These are phyloP conservation scores for Xylaria sp. DNA, from an alignment of 495 filamentous ascomycete genomes.

Conservation along the genomic window DNA sequence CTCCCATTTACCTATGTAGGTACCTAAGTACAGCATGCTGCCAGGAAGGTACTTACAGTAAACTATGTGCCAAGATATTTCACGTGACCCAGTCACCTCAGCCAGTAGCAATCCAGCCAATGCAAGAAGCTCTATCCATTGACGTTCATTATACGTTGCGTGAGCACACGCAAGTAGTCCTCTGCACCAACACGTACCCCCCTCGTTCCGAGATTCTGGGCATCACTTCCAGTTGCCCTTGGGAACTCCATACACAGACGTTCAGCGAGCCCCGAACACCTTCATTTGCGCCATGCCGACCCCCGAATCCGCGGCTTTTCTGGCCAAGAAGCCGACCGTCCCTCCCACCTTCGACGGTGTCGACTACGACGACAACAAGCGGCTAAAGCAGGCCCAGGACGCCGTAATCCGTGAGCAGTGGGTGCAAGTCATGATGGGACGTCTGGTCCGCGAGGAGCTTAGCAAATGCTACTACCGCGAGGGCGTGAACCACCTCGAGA, in stretches of 20 bases:
- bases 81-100: slow-evolving; percentile 15
- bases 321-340: slow-evolving; percentile 93
- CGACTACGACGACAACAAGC: slow-evolving; percentile 90
- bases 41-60: too few species aligned
- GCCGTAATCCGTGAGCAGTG: slow-evolving; percentile 95
- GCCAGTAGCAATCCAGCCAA: slow-evolving; percentile 4
- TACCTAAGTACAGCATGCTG: background rate
- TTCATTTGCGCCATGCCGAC: slow-evolving; percentile 69
- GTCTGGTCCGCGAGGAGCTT: slow-evolving; percentile 91
- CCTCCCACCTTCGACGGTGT: slow-evolving; percentile 95
- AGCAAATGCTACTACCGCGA: slow-evolving; percentile 94
- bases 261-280: background rate
- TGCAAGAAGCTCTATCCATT: slow-evolving; percentile 13
- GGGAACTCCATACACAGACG: background rate
- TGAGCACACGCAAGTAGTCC: slow-evolving; percentile 4
- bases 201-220: background rate
- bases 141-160: background rate
- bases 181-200: background rate
- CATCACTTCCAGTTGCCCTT: background rate
- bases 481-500: slow-evolving; percentile 97
- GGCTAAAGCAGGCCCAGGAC: slow-evolving; percentile 92
- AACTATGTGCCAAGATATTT: slow-evolving; percentile 1
- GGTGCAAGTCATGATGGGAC: slow-evolving; percentile 96
- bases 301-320: slow-evolving; percentile 90
- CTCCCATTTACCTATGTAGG: background rate